Percentiles rank a stretch among this genome's conserved stretches.
phyloP scores from a whole-genome alignment of 2,329 filamentous ascomycete species.

The Fulvia fulva region DNA sequence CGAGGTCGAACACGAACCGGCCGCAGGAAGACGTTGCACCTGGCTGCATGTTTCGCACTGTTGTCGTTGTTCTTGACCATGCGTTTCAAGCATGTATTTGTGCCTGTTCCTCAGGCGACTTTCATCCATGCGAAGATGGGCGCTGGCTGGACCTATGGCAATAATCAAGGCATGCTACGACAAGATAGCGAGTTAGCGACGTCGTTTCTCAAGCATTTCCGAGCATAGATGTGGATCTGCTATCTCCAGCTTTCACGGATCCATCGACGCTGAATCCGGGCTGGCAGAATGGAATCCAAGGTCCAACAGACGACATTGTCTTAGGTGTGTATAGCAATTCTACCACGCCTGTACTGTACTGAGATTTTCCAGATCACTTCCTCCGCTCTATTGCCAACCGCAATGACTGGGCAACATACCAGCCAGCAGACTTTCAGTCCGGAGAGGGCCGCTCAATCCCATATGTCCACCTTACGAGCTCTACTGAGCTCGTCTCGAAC shows the following conservation, averaged over 20 bases:
- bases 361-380: slow-evolving; percentile 13
- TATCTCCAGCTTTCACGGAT: slow-evolving; percentile 21
- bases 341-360: background rate
- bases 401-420: slow-evolving; percentile 19
- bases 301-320: slow-evolving; percentile 19
- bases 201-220: slow-evolving; percentile 13
- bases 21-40: background rate
- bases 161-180: background rate
- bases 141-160: background rate
- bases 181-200: slow-evolving; percentile 5
- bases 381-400: slow-evolving; percentile 12
- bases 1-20: background rate
- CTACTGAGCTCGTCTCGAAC: background rate
- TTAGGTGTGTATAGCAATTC: slow-evolving; percentile 1
- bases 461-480: slow-evolving; percentile 6
- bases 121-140: background rate
- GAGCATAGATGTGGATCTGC: slow-evolving; percentile 19
- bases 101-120: background rate
- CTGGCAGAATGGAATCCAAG: slow-evolving; percentile 21
- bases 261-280: slow-evolving; percentile 16
- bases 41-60: background rate
- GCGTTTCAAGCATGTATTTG: background rate
- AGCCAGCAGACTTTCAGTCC: slow-evolving; percentile 16
- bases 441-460: slow-evolving; percentile 18
- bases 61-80: background rate